Conservation (phyloP, 208 protist species). For the Leptomonas pyrrhocoris region DNA sequence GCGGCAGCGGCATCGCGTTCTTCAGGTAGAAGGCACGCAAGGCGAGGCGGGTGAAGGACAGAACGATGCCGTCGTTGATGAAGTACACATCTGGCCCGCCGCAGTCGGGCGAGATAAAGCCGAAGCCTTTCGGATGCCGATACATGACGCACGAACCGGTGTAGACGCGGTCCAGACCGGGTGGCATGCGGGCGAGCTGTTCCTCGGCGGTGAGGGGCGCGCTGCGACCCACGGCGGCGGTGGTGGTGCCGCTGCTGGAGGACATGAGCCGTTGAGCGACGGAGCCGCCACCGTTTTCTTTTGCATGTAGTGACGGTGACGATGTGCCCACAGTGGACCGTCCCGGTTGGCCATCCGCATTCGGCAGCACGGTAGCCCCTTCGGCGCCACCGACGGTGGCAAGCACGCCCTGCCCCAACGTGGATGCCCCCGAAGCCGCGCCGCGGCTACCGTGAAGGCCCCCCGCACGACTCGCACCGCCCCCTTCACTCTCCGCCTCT, state of each 20-base stretch:
- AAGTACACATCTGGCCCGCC: constrained; percentile 89
- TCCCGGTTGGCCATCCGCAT: not conserved
- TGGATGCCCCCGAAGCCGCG: not conserved
- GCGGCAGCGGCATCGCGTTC: constrained; percentile 29
- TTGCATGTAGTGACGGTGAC: not conserved
- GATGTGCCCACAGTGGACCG: not conserved
- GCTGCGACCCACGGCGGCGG: not conserved
- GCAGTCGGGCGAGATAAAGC: constrained; percentile 73
- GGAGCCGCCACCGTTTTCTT: too few relatives aligned
- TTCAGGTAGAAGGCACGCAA: constrained; percentile 49
- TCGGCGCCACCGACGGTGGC: not conserved
- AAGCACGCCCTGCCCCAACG: too few relatives aligned
- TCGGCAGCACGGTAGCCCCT: not conserved
- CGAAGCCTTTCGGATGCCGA: constrained; percentile 65
- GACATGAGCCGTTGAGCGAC: not conserved
- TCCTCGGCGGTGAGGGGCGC: constrained; percentile 54
- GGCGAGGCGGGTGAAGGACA: constrained; percentile 69
- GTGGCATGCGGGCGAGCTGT: constrained; percentile 71
- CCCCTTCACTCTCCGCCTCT: not conserved
- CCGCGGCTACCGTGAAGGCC: not conserved
- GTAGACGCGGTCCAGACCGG: constrained; percentile 56
- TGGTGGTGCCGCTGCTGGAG: not conserved
- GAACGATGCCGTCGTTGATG: constrained; percentile 52
- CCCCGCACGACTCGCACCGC: not conserved
- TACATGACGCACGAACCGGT: constrained; percentile 69